Percentiles rank a stretch among this genome's conserved stretches.
Evolutionary conservation across 2,329 filamentous ascomycete species (phyloP).

Genomic region (Alternaria sp.): DNA sequence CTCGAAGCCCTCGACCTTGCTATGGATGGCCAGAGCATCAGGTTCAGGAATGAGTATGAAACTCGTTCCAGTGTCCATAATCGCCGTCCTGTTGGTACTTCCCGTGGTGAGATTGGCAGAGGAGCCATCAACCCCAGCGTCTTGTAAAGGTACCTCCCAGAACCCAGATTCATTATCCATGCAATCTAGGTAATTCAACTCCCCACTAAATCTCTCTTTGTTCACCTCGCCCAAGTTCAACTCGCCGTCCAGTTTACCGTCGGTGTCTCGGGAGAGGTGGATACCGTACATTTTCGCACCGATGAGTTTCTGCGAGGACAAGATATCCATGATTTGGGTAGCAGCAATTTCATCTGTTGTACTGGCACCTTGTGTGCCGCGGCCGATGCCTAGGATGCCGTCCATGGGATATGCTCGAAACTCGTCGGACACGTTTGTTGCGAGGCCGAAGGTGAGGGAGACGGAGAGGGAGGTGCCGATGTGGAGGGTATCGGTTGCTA

Average conservation of each 20-base stretch:
- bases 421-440: constrained; percentile 73
- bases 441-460: constrained; percentile 75
- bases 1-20: constrained; percentile 68
- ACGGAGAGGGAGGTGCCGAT: constrained; percentile 72
- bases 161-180: constrained; percentile 61
- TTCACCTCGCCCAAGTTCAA: constrained; percentile 79
- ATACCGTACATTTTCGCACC: constrained; percentile 74
- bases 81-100: constrained; percentile 61
- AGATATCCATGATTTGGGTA: constrained; percentile 72
- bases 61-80: constrained; percentile 85
- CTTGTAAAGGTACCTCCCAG: constrained; percentile 78
- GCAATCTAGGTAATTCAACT: constrained; percentile 71
- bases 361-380: constrained; percentile 53
- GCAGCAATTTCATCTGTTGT: constrained; percentile 55
- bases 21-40: constrained; percentile 74
- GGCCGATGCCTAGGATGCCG: constrained; percentile 82
- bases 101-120: constrained; percentile 52
- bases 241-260: constrained; percentile 74
- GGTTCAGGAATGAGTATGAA: constrained; percentile 75
- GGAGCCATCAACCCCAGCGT: constrained; percentile 68
- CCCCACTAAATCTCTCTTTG: constrained; percentile 69
- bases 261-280: constrained; percentile 71
- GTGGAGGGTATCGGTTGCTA: constrained; percentile 71
- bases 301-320: constrained; percentile 66
- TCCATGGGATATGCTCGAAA: constrained; percentile 85